Conservation (phyloP, 768 basidiomycete genomes). For the Tylopilus balloui region DNA sequence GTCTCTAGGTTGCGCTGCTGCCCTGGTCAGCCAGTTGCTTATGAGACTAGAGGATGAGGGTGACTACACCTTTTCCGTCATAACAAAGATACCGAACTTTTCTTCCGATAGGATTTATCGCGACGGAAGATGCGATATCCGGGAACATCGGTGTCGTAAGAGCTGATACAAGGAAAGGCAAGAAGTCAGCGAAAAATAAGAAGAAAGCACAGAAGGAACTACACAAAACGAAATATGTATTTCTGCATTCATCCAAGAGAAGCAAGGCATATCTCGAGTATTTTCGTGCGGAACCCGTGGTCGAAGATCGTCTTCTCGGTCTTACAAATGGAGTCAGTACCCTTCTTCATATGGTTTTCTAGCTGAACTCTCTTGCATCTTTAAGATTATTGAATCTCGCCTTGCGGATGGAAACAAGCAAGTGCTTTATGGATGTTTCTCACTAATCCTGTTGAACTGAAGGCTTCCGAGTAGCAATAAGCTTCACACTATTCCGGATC, state of each 20-base stretch:
- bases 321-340: constrained; percentile 51
- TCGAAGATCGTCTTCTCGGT: constrained; percentile 60
- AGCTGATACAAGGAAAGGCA: constrained; percentile 36
- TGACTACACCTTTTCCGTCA: constrained; percentile 19
- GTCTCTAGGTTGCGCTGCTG: constrained; percentile 46
- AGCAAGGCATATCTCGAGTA: constrained; percentile 57
- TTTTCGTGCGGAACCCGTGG: constrained; percentile 56
- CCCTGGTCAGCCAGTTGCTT: constrained; percentile 58
- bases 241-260: constrained; percentile 45
- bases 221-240: constrained; percentile 55
- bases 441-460: not conserved
- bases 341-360: not conserved
- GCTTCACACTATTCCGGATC: not conserved
- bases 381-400: constrained; percentile 8
- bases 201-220: constrained; percentile 44
- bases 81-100: constrained; percentile 7
- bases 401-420: constrained; percentile 15
- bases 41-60: constrained; percentile 71
- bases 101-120: constrained; percentile 51
- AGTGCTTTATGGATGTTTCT: not conserved
- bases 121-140: constrained; percentile 42
- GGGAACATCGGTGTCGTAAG: constrained; percentile 47
- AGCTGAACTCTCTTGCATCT: constrained; percentile 1
- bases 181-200: constrained; percentile 40
- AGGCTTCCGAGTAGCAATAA: constrained; percentile 2